These are phyloP conservation scores for Cutaneotrichosporon cutaneum DNA, from an alignment of 1,284 basidiomycete genomes.

Conservation along the genomic window DNA sequence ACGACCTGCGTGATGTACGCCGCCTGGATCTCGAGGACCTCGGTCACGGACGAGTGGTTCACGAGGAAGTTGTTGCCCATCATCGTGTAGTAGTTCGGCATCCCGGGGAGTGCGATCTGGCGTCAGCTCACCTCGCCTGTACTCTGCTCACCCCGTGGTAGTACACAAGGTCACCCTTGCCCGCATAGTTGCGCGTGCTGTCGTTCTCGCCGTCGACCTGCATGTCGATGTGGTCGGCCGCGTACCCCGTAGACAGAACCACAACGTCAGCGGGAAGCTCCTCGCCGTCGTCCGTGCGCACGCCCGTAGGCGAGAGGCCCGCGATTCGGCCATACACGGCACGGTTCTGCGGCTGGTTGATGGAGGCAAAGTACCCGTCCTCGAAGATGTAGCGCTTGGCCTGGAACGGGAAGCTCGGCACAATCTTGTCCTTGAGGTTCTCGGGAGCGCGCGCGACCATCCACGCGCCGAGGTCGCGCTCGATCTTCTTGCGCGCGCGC, in stretches of 20 bases:
- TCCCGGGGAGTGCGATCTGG: slow-evolving; percentile 21
- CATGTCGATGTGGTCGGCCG: slow-evolving; percentile 26
- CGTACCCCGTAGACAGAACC: slow-evolving; percentile 25
- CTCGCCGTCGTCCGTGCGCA: slow-evolving; percentile 22
- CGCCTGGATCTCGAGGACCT: slow-evolving; percentile 23
- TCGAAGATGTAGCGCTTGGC: slow-evolving; percentile 26
- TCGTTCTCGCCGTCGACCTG: slow-evolving; percentile 20
- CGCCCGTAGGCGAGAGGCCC: slow-evolving; percentile 12
- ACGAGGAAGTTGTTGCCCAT: slow-evolving; percentile 37
- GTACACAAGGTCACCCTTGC: slow-evolving; percentile 18
- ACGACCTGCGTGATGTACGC: slow-evolving; percentile 23
- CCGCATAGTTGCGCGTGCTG: slow-evolving; percentile 21
- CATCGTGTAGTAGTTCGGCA: slow-evolving; percentile 38
- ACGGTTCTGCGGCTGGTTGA: slow-evolving; percentile 21
- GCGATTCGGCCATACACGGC: slow-evolving; percentile 24
- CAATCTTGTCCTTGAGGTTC: slow-evolving; percentile 24
- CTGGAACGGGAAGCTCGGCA: slow-evolving; percentile 20
- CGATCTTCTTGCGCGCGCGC: slow-evolving; percentile 14
- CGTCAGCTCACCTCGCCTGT: background rate
- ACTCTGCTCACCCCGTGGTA: slow-evolving; percentile 24
- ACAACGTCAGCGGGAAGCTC: slow-evolving; percentile 23
- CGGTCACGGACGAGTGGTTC: slow-evolving; percentile 24
- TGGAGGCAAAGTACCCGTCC: slow-evolving; percentile 27
- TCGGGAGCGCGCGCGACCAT: slow-evolving; percentile 16
- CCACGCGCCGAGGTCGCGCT: slow-evolving; percentile 20